phyloP scores from a whole-genome alignment of 2,329 filamentous ascomycete species.

The Exophiala phaeomuriformis region DNA sequence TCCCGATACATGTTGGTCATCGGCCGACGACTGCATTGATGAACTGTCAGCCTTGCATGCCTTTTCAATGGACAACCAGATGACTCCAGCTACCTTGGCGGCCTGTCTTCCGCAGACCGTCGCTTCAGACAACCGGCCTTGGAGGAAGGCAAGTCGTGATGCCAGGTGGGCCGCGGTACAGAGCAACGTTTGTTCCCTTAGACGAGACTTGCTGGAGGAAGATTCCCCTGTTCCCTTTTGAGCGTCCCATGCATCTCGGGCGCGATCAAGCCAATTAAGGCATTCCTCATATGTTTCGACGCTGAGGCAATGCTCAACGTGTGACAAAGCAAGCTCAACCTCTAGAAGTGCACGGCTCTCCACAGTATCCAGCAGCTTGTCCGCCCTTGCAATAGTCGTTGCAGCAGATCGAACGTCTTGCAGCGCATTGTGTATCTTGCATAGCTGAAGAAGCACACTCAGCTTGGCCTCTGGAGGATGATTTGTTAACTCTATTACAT shows the following conservation, averaged over 20 bases:
- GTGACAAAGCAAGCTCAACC: slow-evolving; percentile 59
- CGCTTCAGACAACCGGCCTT: slow-evolving; percentile 14
- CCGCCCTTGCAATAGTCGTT: slow-evolving; percentile 52
- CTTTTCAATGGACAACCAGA: slow-evolving; percentile 28
- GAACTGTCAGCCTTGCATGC: slow-evolving; percentile 28
- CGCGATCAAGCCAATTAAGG: slow-evolving; percentile 32
- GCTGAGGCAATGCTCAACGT: slow-evolving; percentile 65
- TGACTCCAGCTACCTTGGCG: slow-evolving; percentile 19
- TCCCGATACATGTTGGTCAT: slow-evolving; percentile 31
- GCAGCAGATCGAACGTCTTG: slow-evolving; percentile 56
- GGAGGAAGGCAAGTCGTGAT: slow-evolving; percentile 17
- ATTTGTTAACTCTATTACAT: slow-evolving; percentile 42
- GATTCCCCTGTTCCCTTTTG: neutral
- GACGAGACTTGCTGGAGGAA: slow-evolving; percentile 3
- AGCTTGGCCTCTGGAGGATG: slow-evolving; percentile 34
- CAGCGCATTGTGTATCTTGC: slow-evolving; percentile 51
- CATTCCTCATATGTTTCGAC: slow-evolving; percentile 60
- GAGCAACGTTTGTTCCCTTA: slow-evolving; percentile 14
- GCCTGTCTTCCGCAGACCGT: slow-evolving; percentile 21
- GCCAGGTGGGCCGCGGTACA: slow-evolving; percentile 17
- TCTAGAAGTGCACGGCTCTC: slow-evolving; percentile 40
- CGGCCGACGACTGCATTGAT: neutral
- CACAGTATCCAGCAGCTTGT: slow-evolving; percentile 41
- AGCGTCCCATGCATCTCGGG: slow-evolving; percentile 30
- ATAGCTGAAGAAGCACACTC: slow-evolving; percentile 41